A percentile compares a stretch with the other conserved stretches of the same genome.
Conservation (phyloP, 352 stramenopile genomes). For the Halophytophthora batemanensis region DNA sequence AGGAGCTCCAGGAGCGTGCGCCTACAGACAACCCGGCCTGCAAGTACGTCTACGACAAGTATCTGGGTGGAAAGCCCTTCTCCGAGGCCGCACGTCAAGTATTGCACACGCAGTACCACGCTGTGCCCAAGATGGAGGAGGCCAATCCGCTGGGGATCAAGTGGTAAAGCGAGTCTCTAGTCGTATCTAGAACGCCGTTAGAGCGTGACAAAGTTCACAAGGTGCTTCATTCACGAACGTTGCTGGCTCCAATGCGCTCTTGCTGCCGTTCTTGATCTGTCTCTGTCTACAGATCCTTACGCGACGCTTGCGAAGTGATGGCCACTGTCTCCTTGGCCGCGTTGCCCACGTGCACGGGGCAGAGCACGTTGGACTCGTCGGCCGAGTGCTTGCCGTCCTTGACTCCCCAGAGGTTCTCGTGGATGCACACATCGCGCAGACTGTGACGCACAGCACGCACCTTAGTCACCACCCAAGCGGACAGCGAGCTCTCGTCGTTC, state of each 20-base stretch:
- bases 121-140: conserved; percentile 82
- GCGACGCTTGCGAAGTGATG: conserved; percentile 50
- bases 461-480: conserved; percentile 55
- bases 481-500: conserved; percentile 52
- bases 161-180: conserved; percentile 46
- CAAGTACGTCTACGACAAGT: conserved; percentile 80
- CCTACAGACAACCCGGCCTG: conserved; percentile 70
- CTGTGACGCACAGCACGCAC: conserved; percentile 63
- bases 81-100: conserved; percentile 54
- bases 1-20: conserved; percentile 54
- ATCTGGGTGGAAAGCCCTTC: conserved; percentile 72
- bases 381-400: conserved; percentile 71
- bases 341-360: conserved; percentile 70
- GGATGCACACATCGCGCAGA: conserved; percentile 79
- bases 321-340: conserved; percentile 65
- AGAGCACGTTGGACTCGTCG: conserved; percentile 74
- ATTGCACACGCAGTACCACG: conserved; percentile 82
- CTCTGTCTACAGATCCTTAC: conserved; percentile 29
- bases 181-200: conserved; percentile 14
- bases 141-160: conserved; percentile 86
- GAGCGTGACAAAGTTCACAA: too few relatives aligned
- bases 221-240: too few relatives aligned
- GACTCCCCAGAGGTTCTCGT: conserved; percentile 81
- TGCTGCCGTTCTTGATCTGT: conserved; percentile 14
- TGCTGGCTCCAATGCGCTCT: conserved; percentile 5